Evolutionary conservation across 306 rosid genomes (phyloP).

Genomic region (Gynostemma pentaphyllum): DNA sequence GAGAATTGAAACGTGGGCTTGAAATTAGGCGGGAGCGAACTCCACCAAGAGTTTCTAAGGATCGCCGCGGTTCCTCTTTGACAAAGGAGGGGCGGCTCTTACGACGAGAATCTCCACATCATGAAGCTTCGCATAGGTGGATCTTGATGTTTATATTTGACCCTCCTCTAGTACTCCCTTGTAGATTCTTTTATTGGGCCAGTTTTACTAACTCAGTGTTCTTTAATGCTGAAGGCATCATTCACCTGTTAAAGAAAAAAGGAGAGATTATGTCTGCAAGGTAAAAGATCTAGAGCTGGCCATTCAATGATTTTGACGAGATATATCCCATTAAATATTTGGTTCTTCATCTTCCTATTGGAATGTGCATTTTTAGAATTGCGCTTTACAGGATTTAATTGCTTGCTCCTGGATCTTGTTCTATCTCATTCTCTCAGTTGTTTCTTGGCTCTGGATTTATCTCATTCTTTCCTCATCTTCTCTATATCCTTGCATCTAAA

Average conservation of each 20-base stretch:
- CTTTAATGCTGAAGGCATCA: constrained; percentile 99
- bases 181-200: constrained; percentile 66
- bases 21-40: constrained; percentile 41
- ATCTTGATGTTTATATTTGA: constrained; percentile 72
- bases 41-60: constrained; percentile 61
- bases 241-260: constrained; percentile 96
- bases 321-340: constrained; percentile 19
- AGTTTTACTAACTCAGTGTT: constrained; percentile 79
- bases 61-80: constrained; percentile 70
- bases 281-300: constrained; percentile 58
- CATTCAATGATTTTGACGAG: constrained; percentile 43
- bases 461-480: constrained; percentile 5
- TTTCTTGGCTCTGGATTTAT: constrained; percentile 15
- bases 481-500: constrained; percentile 16
- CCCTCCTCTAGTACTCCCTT: constrained; percentile 66
- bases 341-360: constrained; percentile 38
- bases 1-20: constrained; percentile 71
- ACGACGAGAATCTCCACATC: constrained; percentile 80
- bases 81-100: constrained; percentile 65
- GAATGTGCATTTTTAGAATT: constrained; percentile 26
- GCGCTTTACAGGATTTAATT: constrained; percentile 13
- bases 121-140: constrained; percentile 82
- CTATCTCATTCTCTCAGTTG: constrained; percentile 3
- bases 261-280: constrained; percentile 99
- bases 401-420: constrained; percentile 13